Conservation (phyloP, 306 rosid species). For the Sicyos baderoa region DNA sequence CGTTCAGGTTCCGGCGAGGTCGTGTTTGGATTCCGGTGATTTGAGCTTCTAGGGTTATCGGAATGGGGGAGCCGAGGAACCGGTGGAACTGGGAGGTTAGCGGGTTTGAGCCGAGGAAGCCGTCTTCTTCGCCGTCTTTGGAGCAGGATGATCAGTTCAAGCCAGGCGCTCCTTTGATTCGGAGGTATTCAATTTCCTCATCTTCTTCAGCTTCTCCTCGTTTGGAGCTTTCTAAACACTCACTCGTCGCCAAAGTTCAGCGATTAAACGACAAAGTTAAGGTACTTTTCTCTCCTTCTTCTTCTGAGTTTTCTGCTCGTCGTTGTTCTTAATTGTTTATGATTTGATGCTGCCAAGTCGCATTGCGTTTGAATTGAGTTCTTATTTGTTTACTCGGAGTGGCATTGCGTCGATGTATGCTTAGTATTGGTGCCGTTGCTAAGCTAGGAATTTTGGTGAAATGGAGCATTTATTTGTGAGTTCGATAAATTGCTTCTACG, state of each 20-base stretch:
- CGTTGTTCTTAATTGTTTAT: not conserved
- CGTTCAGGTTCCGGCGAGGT: too few relatives aligned
- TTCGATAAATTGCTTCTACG: not conserved
- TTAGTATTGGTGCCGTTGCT: not conserved
- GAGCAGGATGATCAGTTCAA: constrained; percentile 45
- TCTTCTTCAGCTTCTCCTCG: constrained; percentile 50
- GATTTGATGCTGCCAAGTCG: not conserved
- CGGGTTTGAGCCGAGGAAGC: constrained; percentile 87
- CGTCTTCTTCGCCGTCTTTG: constrained; percentile 30
- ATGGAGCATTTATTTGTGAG: not conserved
- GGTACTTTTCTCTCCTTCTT: constrained; percentile 29
- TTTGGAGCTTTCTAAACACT: constrained; percentile 38
- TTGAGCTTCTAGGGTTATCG: constrained; percentile 25
- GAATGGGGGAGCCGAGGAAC: constrained; percentile 74
- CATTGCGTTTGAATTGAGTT: constrained; percentile 14
- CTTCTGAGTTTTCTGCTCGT: constrained; percentile 14
- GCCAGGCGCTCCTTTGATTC: constrained; percentile 44
- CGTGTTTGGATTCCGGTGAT: not conserved
- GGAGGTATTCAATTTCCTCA: constrained; percentile 80
- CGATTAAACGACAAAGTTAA: constrained; percentile 61
- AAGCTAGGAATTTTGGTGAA: constrained; percentile 5
- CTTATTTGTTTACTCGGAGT: not conserved
- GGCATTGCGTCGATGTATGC: not conserved
- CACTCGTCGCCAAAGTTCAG: constrained; percentile 51
- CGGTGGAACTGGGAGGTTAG: constrained; percentile 98